Base-by-base conservation (phyloP, 768 basidiomycete genomes). In the Thelephora aurantiotincta region DNA sequence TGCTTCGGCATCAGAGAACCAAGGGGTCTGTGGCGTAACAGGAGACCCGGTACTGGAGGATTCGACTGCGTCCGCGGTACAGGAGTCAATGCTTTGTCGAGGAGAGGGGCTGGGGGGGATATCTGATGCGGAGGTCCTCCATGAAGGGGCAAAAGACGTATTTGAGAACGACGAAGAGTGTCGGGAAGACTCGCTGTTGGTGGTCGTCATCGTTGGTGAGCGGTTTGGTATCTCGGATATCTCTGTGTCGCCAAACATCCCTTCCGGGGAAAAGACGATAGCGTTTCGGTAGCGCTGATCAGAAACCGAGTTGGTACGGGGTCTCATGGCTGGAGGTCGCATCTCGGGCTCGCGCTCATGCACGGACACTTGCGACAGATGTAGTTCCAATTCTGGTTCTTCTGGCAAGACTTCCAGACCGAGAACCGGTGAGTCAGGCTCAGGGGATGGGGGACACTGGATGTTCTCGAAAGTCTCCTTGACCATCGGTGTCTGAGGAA, bases 351-450 rank as follows among this genome's bases (percentile, higher is more conserved):
- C 9, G 44, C 48, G 45, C 23, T 49, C 45, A 0, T 12, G 33
- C 16, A 45, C n/a, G 12, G 43, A 35, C 2, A 46, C 2, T 38
- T 44, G 48, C 3, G 56, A 37, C 45, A 56, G 56, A 6, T 49
- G 41, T 0, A 60, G 47, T 12, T 58, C 48, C 36, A 72, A 56
- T 48, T 77, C 74, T 6, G 63, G 57, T 44, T 67, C 74, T 50
- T 80, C 77, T 3, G 72, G 77, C 2, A 78, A 67, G 5, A 71
- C 65, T 48, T 72, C 68, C 43, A 80, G 60, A 4, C 51, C 51
- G 18, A 51, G 43, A 6, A 42, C 22, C 3, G 19, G 19, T 6
- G 19, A 18, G 16, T 19, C 36, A 14, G 11, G 19, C 11, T 18
- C 48, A 20, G 42, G 26, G 51, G 43, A 50, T 52, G 50, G 48